Base-by-base conservation (phyloP, 1,139 yeast species). In the Pichia sp. region DNA sequence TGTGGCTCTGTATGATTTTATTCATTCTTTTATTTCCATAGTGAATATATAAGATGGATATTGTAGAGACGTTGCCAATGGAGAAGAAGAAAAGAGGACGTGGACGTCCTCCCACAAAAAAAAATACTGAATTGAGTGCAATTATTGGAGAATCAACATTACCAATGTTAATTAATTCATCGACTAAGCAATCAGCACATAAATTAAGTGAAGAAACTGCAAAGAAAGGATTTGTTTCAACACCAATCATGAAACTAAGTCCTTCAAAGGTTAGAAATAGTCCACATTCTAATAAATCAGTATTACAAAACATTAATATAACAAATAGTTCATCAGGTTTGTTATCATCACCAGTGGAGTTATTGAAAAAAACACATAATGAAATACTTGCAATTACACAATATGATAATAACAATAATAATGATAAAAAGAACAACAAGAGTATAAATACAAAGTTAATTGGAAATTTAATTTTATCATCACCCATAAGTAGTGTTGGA, bases 231-330 rank as follows among this genome's bases (percentile, higher is more conserved):
- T 65, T 69, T 45, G 60, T 63, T 48, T 60, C 67, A 3, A 62
- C 67, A 3, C 70, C 72, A 6, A 59, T 67, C 33, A 69, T 69
- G 71, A 62, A 62, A 45, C 62, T 69, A 8, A 63, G 66, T 30
- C 70, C 70, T 3, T 63, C 58, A 27, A 58, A 57, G 34, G 33
- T 28, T 13, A 39, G 19, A n/a, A 28, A 30, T 28, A 31, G 19
- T n/a, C 10, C 19, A n/a, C 5, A 33, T n/a, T 33, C 38, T 16
- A 53, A 58, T 11, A 28, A n/a, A 25, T 19, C 25, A 18, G 22
- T 28, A n/a, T 34, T 29, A 18, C 36, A 18, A 36, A 44, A 27
- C n/a, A n/a, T n/a, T n/a, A n/a, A n/a, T 31, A 19, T 31, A n/a
- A 27, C 14, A 3, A 28, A 13, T 27, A 33, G 16, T 16, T 18